phyloP scores from a whole-genome alignment of 768 basidiomycete genomes.

The Rhizopogon salebrosus region DNA sequence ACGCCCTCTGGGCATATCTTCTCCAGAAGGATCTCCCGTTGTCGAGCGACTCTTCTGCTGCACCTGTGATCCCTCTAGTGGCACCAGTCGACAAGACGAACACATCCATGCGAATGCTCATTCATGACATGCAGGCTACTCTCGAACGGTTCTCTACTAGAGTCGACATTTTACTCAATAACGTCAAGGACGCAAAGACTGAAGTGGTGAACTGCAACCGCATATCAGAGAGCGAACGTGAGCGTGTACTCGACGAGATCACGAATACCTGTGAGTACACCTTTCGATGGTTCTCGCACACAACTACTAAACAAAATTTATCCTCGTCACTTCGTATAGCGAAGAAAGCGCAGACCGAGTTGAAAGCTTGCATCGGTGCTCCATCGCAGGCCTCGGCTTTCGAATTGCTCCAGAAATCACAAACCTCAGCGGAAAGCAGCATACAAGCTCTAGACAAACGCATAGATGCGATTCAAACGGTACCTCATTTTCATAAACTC shows the following conservation, averaged over 20 bases:
- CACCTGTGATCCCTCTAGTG: constrained; percentile 27
- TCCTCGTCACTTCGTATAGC: constrained; percentile 33
- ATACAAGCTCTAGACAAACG: constrained; percentile 48
- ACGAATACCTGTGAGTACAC: constrained; percentile 46
- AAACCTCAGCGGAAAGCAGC: constrained; percentile 32
- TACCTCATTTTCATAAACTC: constrained; percentile 19
- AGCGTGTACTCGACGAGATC: constrained; percentile 50
- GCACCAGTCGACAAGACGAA: constrained; percentile 59
- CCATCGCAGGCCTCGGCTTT: constrained; percentile 46
- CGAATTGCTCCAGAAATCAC: constrained; percentile 34
- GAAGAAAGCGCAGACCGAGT: constrained; percentile 56
- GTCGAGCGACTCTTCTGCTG: constrained; percentile 14
- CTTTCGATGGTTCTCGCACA: neutral
- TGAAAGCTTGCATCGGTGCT: constrained; percentile 52
- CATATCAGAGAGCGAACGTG: constrained; percentile 56
- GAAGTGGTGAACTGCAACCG: constrained; percentile 51
- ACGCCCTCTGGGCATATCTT: constrained; percentile 49
- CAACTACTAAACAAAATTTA: neutral
- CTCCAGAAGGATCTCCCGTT: constrained; percentile 37
- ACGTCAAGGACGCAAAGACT: constrained; percentile 45
- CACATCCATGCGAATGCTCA: constrained; percentile 65
- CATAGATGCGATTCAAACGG: constrained; percentile 50
- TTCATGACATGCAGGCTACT: constrained; percentile 70
- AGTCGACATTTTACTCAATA: constrained; percentile 46
- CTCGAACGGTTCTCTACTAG: constrained; percentile 61